Percentiles rank a stretch among this genome's conserved stretches.
Conservation (phyloP, 371 early-diverging fungal genomes). For the Mucor saturninus region DNA sequence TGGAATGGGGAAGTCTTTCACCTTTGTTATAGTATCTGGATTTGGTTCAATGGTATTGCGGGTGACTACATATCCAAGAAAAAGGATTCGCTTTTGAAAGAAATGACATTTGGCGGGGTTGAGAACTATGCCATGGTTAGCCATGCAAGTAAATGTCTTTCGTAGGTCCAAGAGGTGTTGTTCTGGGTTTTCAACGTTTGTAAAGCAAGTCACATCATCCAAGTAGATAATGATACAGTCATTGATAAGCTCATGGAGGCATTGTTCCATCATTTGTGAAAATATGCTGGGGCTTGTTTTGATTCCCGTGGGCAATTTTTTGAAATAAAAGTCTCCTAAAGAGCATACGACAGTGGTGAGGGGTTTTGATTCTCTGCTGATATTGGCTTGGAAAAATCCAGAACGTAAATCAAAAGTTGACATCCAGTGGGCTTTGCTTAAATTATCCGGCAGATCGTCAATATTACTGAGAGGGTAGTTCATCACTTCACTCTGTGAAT, state of each 20-base stretch:
- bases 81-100: neutral
- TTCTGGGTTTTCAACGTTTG: neutral
- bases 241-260: constrained; percentile 23
- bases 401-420: constrained; percentile 15
- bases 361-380: constrained; percentile 21
- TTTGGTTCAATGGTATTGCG: neutral
- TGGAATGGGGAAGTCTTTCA: constrained; percentile 2
- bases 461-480: constrained; percentile 36
- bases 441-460: constrained; percentile 35
- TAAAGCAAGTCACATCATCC: constrained; percentile 6
- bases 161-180: neutral
- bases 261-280: constrained; percentile 40
- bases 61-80: constrained; percentile 6
- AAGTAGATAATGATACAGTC: constrained; percentile 1
- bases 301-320: constrained; percentile 41
- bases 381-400: constrained; percentile 43
- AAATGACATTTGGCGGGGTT: constrained; percentile 11
- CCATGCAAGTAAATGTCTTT: neutral
- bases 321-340: constrained; percentile 34
- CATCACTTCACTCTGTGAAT: neutral
- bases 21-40: neutral
- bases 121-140: neutral
- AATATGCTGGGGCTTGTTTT: constrained; percentile 39
- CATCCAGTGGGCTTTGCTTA: constrained; percentile 15
- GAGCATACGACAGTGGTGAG: constrained; percentile 57